Evolutionary conservation across 73 alveolate genomes (phyloP), one percentile per base, ranked within the genome.

Genomic region (Stentor coeruleus): DNA sequence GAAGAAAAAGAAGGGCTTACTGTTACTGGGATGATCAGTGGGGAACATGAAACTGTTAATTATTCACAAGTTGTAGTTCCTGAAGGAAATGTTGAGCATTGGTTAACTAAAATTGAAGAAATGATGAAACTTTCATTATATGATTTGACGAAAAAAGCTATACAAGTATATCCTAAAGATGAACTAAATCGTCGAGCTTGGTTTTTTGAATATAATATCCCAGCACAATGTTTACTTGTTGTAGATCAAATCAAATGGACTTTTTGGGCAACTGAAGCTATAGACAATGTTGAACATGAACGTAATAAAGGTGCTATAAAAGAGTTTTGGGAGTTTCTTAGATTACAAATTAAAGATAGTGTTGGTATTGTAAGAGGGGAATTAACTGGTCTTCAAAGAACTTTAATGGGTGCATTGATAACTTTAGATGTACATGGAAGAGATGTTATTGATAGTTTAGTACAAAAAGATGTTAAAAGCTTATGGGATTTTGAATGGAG

Each of bases 201-300:
- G 99, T 85, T 97, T 86, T 97, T 96, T 84, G 91, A 91, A n/a
- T 93, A 15, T 26, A 66, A 66, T 66, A 1, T 85, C 49, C 98
- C 99, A 30, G 98, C 99, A 35, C 94, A 97, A 85, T 94, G 98
- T 74, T 93, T 97, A 75, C 86, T 97, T 31, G 95, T 98, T 0
- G 95, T 94, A 77, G 99, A 97, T 91, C 97, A 93, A 80, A 94
- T 97, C 20, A 95, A 84, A 87, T 97, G 99, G 99, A 97, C 99
- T n/a, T 82, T 88, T 58, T 97, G 98, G 30, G 98, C 97, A 38
- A 95, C 98, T 57, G 88, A 91, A 3, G 99, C 99, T 30, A 89
- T 96, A 11, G 93, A 85, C 38, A 91, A 89, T 74, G 90, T 97
- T 82, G 89, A 88, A 77, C 87, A 90, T 66, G 98, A 97, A 41